Base-by-base conservation (phyloP, 768 basidiomycete genomes). In the Fomitopsis serialis region DNA sequence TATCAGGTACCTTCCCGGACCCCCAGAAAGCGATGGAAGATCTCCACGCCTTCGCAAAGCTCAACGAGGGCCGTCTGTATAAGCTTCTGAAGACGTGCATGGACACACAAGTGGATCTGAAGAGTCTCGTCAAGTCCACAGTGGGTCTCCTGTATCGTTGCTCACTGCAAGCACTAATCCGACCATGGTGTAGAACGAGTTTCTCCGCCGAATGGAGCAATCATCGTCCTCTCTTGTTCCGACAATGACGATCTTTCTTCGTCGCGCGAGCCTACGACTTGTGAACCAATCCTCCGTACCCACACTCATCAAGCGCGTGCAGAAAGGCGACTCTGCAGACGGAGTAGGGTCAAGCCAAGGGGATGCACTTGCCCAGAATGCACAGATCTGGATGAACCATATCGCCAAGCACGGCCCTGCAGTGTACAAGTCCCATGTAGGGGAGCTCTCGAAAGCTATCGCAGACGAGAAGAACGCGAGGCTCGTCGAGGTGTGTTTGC, bases 271-370 rank as follows among this genome's bases (percentile, higher is more conserved):
- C 46, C 80, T 88, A 47, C 81, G 84, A 45, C 75, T 94, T 59
- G 60, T 96, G 64, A 97, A 96, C 64, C 83, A 87, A 48, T 92
- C 95, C 0, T 89, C 87, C 0, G 78, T 98, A 17, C 84, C 94
- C 1, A 84, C 84, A 0, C 76, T 98, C 22, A 69, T 98, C 59
- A 84, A 85, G 58, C 81, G 84, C 23, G 61, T 86, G 5, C 79
- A 80, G 49, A 82, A 77, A 52, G 73, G 72, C 12, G 60, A 56
- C 4, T 50, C 55, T 7, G 57, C 54, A n/a, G 63, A 75, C 52
- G 68, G 73, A 21, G 67, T 69, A 22, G 65, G 70, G 24, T 66
- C 69, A n/a, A 69, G 66, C 35, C 70, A 72, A 56, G 64, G 65
- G 58, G 54, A 67, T 21, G 53, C 72, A 13, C 62, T 70, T 4